Evolutionary conservation across 2,329 filamentous ascomycete species (phyloP).

Genomic region (Diplodia mutila): DNA sequence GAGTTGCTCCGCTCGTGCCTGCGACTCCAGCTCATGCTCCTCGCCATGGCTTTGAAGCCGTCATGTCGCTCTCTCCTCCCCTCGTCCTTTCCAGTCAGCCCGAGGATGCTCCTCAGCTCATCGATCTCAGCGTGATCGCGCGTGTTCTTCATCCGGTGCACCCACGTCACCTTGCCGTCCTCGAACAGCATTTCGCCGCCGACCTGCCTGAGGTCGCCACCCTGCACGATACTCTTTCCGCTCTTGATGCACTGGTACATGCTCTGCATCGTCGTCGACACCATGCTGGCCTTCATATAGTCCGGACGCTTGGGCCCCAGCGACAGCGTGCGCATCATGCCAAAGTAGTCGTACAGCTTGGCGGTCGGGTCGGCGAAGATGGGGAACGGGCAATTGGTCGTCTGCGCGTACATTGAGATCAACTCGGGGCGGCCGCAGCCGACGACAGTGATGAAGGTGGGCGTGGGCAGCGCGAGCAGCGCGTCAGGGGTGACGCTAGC

Average conservation of each 20-base stretch:
- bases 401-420: slow-evolving; percentile 67
- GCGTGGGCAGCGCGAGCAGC: slow-evolving; percentile 53
- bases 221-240: slow-evolving; percentile 62
- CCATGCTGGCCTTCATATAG: slow-evolving; percentile 63
- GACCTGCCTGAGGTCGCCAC: slow-evolving; percentile 69
- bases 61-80: slow-evolving; percentile 30
- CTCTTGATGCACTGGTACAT: slow-evolving; percentile 66
- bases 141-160: slow-evolving; percentile 79
- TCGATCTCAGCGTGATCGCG: slow-evolving; percentile 75
- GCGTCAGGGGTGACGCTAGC: slow-evolving; percentile 55
- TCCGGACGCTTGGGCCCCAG: slow-evolving; percentile 63
- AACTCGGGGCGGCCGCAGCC: slow-evolving; percentile 72
- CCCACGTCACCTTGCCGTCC: slow-evolving; percentile 73
- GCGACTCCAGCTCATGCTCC: slow-evolving; percentile 27
- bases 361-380: slow-evolving; percentile 76
- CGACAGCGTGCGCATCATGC: slow-evolving; percentile 67
- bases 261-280: slow-evolving; percentile 53
- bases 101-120: slow-evolving; percentile 66
- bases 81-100: slow-evolving; percentile 38
- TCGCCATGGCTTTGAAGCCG: slow-evolving; percentile 34
- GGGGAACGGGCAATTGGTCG: slow-evolving; percentile 70
- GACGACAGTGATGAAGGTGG: slow-evolving; percentile 69
- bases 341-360: slow-evolving; percentile 67
- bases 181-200: slow-evolving; percentile 82
- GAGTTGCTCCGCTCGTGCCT: slow-evolving; percentile 27